A percentile compares a stretch with the other conserved stretches of the same genome.
These are phyloP conservation scores for Alternaria ventricosa DNA, from an alignment of 2,329 filamentous ascomycete species.

Conservation along the genomic window DNA sequence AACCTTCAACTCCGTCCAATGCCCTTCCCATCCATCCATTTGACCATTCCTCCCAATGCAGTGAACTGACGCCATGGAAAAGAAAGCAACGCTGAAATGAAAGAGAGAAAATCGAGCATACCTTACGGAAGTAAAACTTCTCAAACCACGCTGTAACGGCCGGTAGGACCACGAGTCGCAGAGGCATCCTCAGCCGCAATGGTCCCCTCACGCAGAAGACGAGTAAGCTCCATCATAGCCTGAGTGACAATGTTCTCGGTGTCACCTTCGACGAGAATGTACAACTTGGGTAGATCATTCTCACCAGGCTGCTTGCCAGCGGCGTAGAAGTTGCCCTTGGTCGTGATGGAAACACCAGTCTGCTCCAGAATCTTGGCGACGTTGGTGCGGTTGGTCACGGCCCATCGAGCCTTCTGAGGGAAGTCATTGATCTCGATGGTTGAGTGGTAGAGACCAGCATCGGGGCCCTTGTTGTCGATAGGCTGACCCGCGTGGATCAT, in stretches of 20 bases:
- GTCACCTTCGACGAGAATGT: slow-evolving; percentile 96
- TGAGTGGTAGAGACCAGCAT: slow-evolving; percentile 95
- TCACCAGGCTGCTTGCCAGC: slow-evolving; percentile 77
- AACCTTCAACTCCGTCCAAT: slow-evolving; percentile 1
- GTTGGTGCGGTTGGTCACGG: slow-evolving; percentile 97
- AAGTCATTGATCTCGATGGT: slow-evolving; percentile 99
- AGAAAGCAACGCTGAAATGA: slow-evolving; percentile 51
- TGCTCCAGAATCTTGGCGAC: slow-evolving; percentile 97
- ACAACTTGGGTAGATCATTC: slow-evolving; percentile 87
- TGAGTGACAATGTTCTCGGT: slow-evolving; percentile 91
- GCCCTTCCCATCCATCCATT: neutral
- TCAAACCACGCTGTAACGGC: slow-evolving; percentile 77
- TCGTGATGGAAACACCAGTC: slow-evolving; percentile 95
- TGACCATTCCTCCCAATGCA: slow-evolving; percentile 8
- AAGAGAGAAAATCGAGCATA: neutral
- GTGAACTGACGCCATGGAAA: slow-evolving; percentile 6
- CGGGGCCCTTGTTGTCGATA: slow-evolving; percentile 97
- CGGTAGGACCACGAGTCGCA: slow-evolving; percentile 79
- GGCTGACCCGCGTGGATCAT: slow-evolving; percentile 90
- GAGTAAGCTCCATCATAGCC: slow-evolving; percentile 88
- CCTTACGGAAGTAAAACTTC: neutral
- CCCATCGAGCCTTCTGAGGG: slow-evolving; percentile 97
- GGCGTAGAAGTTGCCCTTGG: slow-evolving; percentile 90
- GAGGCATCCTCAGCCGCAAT: slow-evolving; percentile 81
- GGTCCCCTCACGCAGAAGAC: slow-evolving; percentile 87